These are phyloP conservation scores for Verticillium longisporum DNA, from an alignment of 2,329 filamentous ascomycete species.

Conservation along the genomic window DNA sequence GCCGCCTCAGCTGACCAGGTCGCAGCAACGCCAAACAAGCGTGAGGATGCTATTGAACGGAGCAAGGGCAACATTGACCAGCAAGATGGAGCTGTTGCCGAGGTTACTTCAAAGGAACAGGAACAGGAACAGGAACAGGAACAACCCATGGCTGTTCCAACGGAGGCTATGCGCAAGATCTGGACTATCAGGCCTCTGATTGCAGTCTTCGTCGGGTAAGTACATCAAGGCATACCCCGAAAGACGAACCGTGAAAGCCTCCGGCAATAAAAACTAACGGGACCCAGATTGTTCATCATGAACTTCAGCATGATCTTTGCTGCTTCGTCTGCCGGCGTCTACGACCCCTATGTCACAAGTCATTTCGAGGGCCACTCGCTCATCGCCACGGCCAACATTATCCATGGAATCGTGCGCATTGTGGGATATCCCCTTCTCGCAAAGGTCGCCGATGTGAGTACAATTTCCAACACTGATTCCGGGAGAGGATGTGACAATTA, in stretches of 20 bases:
- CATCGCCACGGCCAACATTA: slow-evolving; percentile 39
- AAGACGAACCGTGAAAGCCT: too few relatives aligned
- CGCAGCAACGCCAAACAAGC: background rate
- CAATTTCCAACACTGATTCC: too few relatives aligned
- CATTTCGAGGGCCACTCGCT: slow-evolving; percentile 42
- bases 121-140: background rate
- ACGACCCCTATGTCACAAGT: slow-evolving; percentile 25
- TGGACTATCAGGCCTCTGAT: background rate
- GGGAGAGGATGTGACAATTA: slow-evolving; percentile 28
- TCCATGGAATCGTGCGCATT: slow-evolving; percentile 39
- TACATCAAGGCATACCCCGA: too few relatives aligned
- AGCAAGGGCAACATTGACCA: background rate
- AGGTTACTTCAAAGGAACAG: background rate
- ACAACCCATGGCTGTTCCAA: slow-evolving; percentile 6
- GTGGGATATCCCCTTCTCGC: slow-evolving; percentile 53
- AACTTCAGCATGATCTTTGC: slow-evolving; percentile 22
- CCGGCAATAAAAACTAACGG: background rate
- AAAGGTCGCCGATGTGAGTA: slow-evolving; percentile 43
- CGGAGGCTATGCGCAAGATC: slow-evolving; percentile 1
- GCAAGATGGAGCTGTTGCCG: background rate
- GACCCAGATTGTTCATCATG: slow-evolving; percentile 19
- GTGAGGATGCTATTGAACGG: background rate
- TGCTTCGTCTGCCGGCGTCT: slow-evolving; percentile 22
- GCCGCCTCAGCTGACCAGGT: background rate
- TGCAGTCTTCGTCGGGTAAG: background rate